phyloP scores from a whole-genome alignment of 441 rosid species.

The Aleurites moluccanus region DNA sequence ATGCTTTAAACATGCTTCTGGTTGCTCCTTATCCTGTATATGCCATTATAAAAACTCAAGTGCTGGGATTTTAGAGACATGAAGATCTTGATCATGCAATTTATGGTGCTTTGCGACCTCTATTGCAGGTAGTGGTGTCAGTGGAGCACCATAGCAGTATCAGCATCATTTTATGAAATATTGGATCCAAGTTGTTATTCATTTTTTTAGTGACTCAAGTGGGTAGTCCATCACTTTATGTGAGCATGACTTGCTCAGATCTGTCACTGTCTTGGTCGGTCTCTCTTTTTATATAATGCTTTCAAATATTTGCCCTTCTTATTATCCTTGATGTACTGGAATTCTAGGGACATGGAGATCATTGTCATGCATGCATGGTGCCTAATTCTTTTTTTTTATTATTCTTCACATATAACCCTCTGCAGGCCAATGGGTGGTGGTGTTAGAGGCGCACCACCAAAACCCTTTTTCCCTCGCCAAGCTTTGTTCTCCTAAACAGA shows the following conservation, averaged over 20 bases:
- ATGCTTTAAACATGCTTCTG: conserved; percentile 8
- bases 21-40: not conserved
- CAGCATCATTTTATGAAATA: not conserved
- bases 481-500: not conserved
- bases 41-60: conserved; percentile 2
- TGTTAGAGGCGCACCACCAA: conserved; percentile 33
- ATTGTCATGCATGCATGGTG: conserved; percentile 33
- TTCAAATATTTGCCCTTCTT: not conserved
- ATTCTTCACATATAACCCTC: not conserved
- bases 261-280: conserved; percentile 19
- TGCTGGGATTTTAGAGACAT: conserved; percentile 31
- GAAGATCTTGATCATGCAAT: conserved; percentile 19
- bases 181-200: conserved; percentile 17
- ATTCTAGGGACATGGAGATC: conserved; percentile 24
- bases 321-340: conserved; percentile 20
- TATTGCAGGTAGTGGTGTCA: conserved; percentile 12
- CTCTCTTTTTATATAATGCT: not conserved
- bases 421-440: conserved; percentile 12
- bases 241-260: conserved; percentile 27
- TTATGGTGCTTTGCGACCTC: not conserved
- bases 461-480: not conserved
- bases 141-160: conserved; percentile 15
- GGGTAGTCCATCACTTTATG: conserved; percentile 23
- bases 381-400: not conserved
- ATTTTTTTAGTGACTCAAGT: not conserved